Base-by-base conservation (phyloP, 2,329 filamentous ascomycete species). In the Cercospora sp. region DNA sequence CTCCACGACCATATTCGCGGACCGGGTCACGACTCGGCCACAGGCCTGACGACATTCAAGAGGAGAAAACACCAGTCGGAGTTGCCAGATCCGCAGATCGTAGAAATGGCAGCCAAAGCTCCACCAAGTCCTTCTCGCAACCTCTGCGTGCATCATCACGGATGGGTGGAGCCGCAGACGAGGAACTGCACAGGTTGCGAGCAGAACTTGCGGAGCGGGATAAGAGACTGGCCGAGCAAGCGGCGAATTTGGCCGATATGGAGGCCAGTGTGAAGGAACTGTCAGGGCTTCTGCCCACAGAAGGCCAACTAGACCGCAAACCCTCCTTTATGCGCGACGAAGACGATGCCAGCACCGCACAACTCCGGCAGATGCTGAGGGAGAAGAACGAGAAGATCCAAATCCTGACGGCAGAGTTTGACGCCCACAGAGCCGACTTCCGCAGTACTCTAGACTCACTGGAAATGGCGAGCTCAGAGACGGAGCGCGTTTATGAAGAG, bases 321-420 rank as follows among this genome's bases (percentile, higher is more conserved):
- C 40, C 55, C n/a, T 60, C 68, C 1, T 63, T 77, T 80, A 82
- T 69, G 82, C 85, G 67, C 78, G 89, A 90, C 66, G 91, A 91
- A 66, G 90, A 89, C 72, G 94, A 97, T 62, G 70, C 72, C 20
- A 72, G 64, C 23, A 71, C 68, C 9, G 64, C 71, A 16, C 91
- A 96, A 77, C 84, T 99, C 66, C 89, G 94, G 64, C 87, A 90
- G n/a, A 81, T 97, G 74, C 82, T 99, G 64, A 87, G 92, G 26
- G 95, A 99, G 81, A 97, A 97, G 85, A 97, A 97, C 75, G 95
- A 99, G 67, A 97, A 94, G 83, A 97, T 99, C 72, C 89, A 91
- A 28, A 90, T 94, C 84, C 86, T 99, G 73, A 98, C 94, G 0
- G 88, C 92, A 8, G 95, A 99, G 77, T 99, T 99, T 75, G 95